Percentiles rank a stretch among this genome's conserved stretches.
Conservation (phyloP, 208 protist species). For the Acanthamoeba healyi region DNA sequence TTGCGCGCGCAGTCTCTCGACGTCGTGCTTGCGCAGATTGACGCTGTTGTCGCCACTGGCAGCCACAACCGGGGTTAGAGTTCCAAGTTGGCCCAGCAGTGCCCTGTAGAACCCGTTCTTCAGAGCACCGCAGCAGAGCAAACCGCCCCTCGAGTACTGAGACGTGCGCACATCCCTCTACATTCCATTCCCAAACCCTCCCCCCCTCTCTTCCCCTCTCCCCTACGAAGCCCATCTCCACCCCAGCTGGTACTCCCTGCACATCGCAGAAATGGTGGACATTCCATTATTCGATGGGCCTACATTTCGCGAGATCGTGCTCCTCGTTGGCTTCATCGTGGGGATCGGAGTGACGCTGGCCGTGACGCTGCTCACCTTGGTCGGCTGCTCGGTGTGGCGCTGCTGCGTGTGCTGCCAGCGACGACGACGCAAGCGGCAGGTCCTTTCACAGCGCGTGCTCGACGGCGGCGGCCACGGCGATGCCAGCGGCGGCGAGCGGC, state of each 20-base stretch:
- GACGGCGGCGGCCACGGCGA: background rate
- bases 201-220: no score
- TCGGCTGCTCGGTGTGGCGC: constrained; percentile 25
- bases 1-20: background rate
- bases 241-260: no score
- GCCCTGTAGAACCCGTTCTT: background rate
- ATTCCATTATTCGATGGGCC: constrained; percentile 59
- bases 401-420: constrained; percentile 50
- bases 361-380: background rate
- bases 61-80: background rate
- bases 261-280: constrained; percentile 35
- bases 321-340: constrained; percentile 25
- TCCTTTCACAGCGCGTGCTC: background rate
- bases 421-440: background rate
- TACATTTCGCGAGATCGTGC: constrained; percentile 50
- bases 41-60: background rate
- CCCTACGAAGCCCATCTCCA: no score
- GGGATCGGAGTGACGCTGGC: background rate
- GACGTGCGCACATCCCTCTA: no score
- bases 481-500: background rate
- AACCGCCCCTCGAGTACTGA: no score
- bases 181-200: background rate
- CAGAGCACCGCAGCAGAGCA: no score
- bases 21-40: background rate
- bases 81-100: no score